These are phyloP conservation scores for Leccinum pallidistipes DNA, from an alignment of 1,284 basidiomycete genomes.

Conservation along the genomic window DNA sequence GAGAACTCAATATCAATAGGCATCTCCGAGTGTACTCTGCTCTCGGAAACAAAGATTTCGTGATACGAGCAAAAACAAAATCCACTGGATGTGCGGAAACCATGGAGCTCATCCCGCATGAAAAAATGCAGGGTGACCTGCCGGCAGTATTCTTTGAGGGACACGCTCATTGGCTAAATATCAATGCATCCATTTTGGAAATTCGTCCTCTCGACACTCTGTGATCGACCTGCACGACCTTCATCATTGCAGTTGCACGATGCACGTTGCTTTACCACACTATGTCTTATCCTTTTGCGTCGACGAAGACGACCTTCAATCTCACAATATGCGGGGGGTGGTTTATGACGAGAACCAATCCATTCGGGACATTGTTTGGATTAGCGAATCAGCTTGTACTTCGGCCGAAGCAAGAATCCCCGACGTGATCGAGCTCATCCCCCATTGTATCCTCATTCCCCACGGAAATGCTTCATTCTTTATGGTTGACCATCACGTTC, in stretches of 20 bases:
- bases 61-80: slow-evolving; percentile 31
- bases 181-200: slow-evolving; percentile 33
- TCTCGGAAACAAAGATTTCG: slow-evolving; percentile 23
- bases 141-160: slow-evolving; percentile 36
- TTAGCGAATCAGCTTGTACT: slow-evolving; percentile 2
- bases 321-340: slow-evolving; percentile 3
- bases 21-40: slow-evolving; percentile 24
- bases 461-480: slow-evolving; percentile 22
- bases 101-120: slow-evolving; percentile 40
- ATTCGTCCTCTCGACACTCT: slow-evolving; percentile 35
- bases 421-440: neutral
- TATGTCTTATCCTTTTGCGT: slow-evolving; percentile 40
- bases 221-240: slow-evolving; percentile 21
- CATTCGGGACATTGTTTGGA: neutral
- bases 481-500: slow-evolving; percentile 27
- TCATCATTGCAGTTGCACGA: slow-evolving; percentile 22
- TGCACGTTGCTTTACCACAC: slow-evolving; percentile 44
- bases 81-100: slow-evolving; percentile 1
- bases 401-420: neutral
- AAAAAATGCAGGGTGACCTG: slow-evolving; percentile 37
- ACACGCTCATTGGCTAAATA: slow-evolving; percentile 42
- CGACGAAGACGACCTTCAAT: slow-evolving; percentile 33
- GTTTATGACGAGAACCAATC: neutral
- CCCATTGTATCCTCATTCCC: neutral
- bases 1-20: neutral